Evolutionary conservation across 2,329 filamentous ascomycete species (phyloP), one percentile per base, ranked within the genome.

Genomic region (Fusarium phyllophilum): DNA sequence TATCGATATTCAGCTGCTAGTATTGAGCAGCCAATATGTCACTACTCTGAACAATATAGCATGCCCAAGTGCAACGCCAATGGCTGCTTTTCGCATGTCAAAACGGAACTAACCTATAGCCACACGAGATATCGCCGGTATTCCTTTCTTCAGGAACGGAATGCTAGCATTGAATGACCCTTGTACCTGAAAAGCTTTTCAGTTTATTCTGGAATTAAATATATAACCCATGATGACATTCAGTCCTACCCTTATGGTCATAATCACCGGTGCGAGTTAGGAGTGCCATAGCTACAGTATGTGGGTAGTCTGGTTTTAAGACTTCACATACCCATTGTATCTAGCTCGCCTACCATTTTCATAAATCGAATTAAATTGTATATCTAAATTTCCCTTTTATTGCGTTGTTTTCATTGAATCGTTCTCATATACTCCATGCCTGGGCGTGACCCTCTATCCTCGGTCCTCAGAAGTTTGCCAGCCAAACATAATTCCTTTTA

Each of bases 371-470:
- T 44, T 44, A 38, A 41, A 24, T 22, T 20, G 5, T 44, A 5
- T 26, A 17, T 67, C n/a, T 54, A 44, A 39, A 13, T 15, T 22
- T 46, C 15, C 46, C 26, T 31, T 60, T 48, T 55, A 58, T 54
- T 61, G 29, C 31, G 60, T 26, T 59, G 41, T 29, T 34, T 65
- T 71, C 46, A 31, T 70, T 66, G 38, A 36, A 63, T 74, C 20
- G 33, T 61, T 45, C 42, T n/a, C 36, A 45, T 18, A 41, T 44
- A 38, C 36, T 48, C 38, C 24, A 10, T 52, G 42, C 38, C 24
- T 33, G 34, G 34, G 22, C 4, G 13, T 26, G 24, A 56, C 51
- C 36, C 20, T 61, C 39, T 69, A 61, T 59, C 45, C 34, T 33
- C 29, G 31, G 33, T 54, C 22, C n/a, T 42, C 26, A 38, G 15